phyloP scores from a whole-genome alignment of 176 grass and related monocot genomes.

The Hyparrhenia diplandra region DNA sequence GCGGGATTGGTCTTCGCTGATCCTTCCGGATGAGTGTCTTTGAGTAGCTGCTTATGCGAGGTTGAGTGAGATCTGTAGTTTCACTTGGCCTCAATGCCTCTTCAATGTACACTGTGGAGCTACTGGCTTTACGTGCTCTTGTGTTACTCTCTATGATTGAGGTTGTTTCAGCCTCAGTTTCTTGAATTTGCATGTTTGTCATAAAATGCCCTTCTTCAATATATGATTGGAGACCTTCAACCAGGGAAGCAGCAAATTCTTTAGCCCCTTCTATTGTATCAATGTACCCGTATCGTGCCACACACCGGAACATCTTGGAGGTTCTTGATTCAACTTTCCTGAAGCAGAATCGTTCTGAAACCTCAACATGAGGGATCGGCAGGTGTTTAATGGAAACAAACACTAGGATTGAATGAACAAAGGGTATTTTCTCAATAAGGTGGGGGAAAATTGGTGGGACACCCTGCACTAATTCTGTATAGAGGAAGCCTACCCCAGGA shows the following conservation, averaged over 20 bases:
- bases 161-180: constrained; percentile 7
- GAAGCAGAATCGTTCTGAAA: constrained; percentile 43
- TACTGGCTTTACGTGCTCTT: background rate
- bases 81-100: background rate
- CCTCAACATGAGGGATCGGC: constrained; percentile 36
- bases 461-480: constrained; percentile 57
- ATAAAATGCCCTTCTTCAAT: constrained; percentile 28
- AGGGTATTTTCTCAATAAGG: constrained; percentile 41
- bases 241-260: constrained; percentile 25
- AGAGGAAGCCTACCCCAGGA: constrained; percentile 41
- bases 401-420: constrained; percentile 41
- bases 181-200: background rate
- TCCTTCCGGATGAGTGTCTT: background rate
- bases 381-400: constrained; percentile 54
- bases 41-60: background rate
- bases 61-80: background rate
- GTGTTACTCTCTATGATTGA: background rate
- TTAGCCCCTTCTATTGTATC: constrained; percentile 29
- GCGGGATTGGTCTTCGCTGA: background rate
- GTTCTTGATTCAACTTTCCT: constrained; percentile 11
- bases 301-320: constrained; percentile 40
- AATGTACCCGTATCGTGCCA: constrained; percentile 51
- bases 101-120: constrained; percentile 17
- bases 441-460: constrained; percentile 54
- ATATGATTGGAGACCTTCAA: constrained; percentile 17